Base-by-base conservation (phyloP, 345 rosid species). In the Acer yangbiense region DNA sequence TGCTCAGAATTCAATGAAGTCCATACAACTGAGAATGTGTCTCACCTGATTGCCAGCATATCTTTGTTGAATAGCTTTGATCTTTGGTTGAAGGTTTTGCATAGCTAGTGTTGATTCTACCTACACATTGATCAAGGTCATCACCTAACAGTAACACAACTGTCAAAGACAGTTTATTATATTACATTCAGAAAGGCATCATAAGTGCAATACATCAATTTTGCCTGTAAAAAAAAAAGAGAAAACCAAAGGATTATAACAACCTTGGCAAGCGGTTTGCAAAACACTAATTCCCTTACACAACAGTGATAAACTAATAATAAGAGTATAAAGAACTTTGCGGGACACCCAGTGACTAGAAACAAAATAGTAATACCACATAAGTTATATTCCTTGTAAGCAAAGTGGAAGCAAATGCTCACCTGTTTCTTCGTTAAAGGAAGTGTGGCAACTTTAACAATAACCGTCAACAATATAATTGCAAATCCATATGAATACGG, bases 61-160 rank as follows among this genome's bases (percentile, higher is more conserved):
- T 89, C 99, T 93, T 85, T 94, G 97, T 82, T 96, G 99, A 82
- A 96, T 96, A 20, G 99, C 98, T 87, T 96, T 96, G 35, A 96
- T 84, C 81, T 96, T 93, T 4, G 98, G 99, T 83, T 96, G 98
- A 77, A 96, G 97, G 77, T 92, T 96, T 84, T 96, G 99, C 98
- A 96, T 96, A 32, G 98, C 98, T 6, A 96, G 72, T 8, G 99
- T 93, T 55, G 99, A 96, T 88, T 96, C 99, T 58, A 94, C 99
- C 99, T 92, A 81, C 76, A 83, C 0, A 84, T 32, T 17, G 20
- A 78, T 66, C 16, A 77, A 71, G 17, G 57, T 70, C 71, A 46
- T 29, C 14, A 73, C 75, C 64, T 78, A 74, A 54, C 57, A 71
- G 1, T 50, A 43, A 69, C 29, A 60, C 50, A 64, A 60, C 32